Conservation (phyloP, 2,329 filamentous ascomycete species). For the Exserohilum turcica region DNA sequence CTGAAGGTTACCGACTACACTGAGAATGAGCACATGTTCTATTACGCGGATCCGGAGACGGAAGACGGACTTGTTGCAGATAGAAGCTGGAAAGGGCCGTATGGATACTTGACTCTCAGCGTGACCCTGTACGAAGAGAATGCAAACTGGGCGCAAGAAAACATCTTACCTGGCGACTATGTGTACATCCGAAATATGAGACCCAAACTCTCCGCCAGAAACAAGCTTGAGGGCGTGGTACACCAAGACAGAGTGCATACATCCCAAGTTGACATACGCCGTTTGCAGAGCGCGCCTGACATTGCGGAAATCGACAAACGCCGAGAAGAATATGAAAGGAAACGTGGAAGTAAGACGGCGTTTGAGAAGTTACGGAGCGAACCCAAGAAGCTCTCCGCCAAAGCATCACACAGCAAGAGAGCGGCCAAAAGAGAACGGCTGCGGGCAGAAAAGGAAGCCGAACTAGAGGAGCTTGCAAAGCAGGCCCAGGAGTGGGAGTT, state of each 20-base stretch:
- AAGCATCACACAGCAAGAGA: conserved; percentile 39
- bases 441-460: conserved; percentile 42
- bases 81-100: conserved; percentile 73
- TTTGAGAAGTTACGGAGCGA: conserved; percentile 20
- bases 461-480: conserved; percentile 31
- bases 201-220: conserved; percentile 60
- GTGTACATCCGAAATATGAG: conserved; percentile 74
- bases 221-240: conserved; percentile 72
- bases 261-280: conserved; percentile 63
- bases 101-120: conserved; percentile 72
- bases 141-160: conserved; percentile 60
- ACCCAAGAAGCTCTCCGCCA: conserved; percentile 27
- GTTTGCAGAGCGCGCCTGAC: conserved; percentile 9
- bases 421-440: conserved; percentile 46
- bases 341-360: conserved; percentile 18
- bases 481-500: conserved; percentile 20
- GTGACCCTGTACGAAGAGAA: conserved; percentile 75
- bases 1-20: conserved; percentile 37
- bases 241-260: conserved; percentile 63
- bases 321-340: conserved; percentile 65
- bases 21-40: conserved; percentile 65
- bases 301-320: conserved; percentile 55
- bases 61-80: conserved; percentile 30
- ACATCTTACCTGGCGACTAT: conserved; percentile 65
- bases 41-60: conserved; percentile 53